These are phyloP conservation scores for Fusarium sp. DNA, from an alignment of 2,329 filamentous ascomycete species.

Conservation along the genomic window DNA sequence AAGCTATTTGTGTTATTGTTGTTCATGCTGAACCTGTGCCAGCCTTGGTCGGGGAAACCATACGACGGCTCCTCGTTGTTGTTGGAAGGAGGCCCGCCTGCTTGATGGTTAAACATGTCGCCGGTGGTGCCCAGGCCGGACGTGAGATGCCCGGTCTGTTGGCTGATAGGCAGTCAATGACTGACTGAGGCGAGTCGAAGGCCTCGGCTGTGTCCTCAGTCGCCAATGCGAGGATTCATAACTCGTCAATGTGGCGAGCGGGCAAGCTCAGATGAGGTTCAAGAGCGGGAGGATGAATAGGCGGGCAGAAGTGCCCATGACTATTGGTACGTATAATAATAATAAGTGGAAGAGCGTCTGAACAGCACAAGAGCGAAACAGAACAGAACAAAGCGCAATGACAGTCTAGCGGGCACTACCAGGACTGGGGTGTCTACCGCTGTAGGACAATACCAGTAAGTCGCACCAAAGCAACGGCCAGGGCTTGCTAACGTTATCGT, in stretches of 20 bases:
- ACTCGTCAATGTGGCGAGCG: slow-evolving; percentile 53
- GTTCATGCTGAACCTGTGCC: slow-evolving; percentile 49
- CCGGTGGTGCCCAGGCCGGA: slow-evolving; percentile 50
- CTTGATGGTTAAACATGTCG: slow-evolving; percentile 56
- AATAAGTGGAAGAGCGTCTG: slow-evolving; percentile 37
- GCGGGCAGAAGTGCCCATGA: slow-evolving; percentile 55
- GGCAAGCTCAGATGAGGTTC: slow-evolving; percentile 51
- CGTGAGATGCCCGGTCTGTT: slow-evolving; percentile 51
- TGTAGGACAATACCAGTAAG: slow-evolving; percentile 32
- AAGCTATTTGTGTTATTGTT: slow-evolving; percentile 41
- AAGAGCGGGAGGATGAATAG: slow-evolving; percentile 49
- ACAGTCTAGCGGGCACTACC: slow-evolving; percentile 25
- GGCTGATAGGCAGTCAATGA: slow-evolving; percentile 52
- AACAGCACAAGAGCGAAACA: slow-evolving; percentile 27
- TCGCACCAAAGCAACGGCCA: slow-evolving; percentile 43
- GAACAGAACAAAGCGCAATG: slow-evolving; percentile 33
- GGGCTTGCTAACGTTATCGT: slow-evolving; percentile 51
- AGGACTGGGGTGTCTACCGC: slow-evolving; percentile 34
- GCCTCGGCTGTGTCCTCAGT: slow-evolving; percentile 54
- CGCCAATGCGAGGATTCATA: slow-evolving; percentile 53
- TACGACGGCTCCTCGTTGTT: slow-evolving; percentile 46
- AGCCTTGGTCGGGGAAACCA: slow-evolving; percentile 52
- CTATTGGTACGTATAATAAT: slow-evolving; percentile 50
- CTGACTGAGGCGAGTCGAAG: slow-evolving; percentile 56
- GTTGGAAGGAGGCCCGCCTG: slow-evolving; percentile 50